These are phyloP conservation scores for Helenozyma rhizophorensis DNA, from an alignment of 805 yeast species.

Conservation along the genomic window DNA sequence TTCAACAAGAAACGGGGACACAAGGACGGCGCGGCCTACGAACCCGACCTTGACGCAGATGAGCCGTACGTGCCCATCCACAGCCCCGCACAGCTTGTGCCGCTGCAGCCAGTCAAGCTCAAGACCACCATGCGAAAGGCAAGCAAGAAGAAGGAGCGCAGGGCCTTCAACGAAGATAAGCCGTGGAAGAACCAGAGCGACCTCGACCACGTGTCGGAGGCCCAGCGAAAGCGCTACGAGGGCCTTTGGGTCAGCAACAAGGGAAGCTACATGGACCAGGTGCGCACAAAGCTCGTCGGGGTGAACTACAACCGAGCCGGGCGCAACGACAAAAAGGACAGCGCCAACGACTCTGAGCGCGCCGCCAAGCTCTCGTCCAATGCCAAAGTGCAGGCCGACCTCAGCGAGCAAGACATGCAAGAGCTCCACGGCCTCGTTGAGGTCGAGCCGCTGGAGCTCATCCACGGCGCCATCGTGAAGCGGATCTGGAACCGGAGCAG, in stretches of 20 bases:
- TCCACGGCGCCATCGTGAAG: conserved; percentile 64
- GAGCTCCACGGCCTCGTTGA: conserved; percentile 28
- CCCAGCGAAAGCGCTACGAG: conserved; percentile 84
- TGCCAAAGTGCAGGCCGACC: conserved; percentile 18
- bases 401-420: conserved; percentile 16
- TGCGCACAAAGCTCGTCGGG: conserved; percentile 31
- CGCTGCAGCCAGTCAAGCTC: conserved; percentile 30
- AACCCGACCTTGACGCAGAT: conserved; percentile 2
- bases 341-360: conserved; percentile 11
- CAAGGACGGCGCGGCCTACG: conserved; percentile 6
- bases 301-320: too few relatives aligned
- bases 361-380: conserved; percentile 25
- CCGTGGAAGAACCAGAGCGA: conserved; percentile 91
- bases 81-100: background rate
- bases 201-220: conserved; percentile 45
- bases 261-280: conserved; percentile 51
- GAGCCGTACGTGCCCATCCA: background rate
- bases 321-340: too few relatives aligned
- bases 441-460: conserved; percentile 26
- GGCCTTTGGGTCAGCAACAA: conserved; percentile 91
- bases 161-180: conserved; percentile 73
- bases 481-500: conserved; percentile 79
- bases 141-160: conserved; percentile 34
- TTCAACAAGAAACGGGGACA: conserved; percentile 9
- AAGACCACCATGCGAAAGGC: conserved; percentile 50